Conservation (phyloP, 1,284 basidiomycete genomes). For the Heliocybe sulcata region DNA sequence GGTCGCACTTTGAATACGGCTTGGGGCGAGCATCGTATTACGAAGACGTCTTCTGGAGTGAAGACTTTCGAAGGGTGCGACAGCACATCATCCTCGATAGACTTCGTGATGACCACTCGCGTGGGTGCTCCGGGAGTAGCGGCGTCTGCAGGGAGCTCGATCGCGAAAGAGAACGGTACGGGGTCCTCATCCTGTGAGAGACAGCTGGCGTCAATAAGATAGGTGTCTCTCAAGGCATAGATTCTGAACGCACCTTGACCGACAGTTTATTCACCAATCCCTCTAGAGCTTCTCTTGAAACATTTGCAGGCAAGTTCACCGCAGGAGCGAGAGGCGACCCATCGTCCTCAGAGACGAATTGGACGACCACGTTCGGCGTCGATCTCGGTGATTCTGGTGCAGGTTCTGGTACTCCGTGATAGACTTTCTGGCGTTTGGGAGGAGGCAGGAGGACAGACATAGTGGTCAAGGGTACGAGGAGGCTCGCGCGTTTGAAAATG, state of each 20-base stretch:
- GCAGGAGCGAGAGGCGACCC: conserved; percentile 77
- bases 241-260: conserved; percentile 45
- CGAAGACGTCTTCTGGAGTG: conserved; percentile 82
- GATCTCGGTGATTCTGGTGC: conserved; percentile 47
- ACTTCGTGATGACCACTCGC: not conserved
- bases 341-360: conserved; percentile 87
- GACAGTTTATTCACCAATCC: conserved; percentile 80
- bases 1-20: not conserved
- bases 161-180: conserved; percentile 85
- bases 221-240: conserved; percentile 3
- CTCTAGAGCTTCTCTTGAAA: conserved; percentile 80
- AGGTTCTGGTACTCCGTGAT: conserved; percentile 66
- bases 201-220: not conserved
- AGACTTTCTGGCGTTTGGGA: conserved; percentile 78
- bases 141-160: conserved; percentile 56
- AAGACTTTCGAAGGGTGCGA: conserved; percentile 64
- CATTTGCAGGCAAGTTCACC: conserved; percentile 82
- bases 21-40: conserved; percentile 64
- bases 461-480: not conserved
- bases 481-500: not conserved
- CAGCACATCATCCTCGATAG: conserved; percentile 58
- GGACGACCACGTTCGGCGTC: conserved; percentile 73
- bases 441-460: conserved; percentile 84
- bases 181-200: conserved; percentile 70
- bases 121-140: conserved; percentile 48